Conservation (phyloP, 169 alveolate genomes). For the Fabrea salina region DNA sequence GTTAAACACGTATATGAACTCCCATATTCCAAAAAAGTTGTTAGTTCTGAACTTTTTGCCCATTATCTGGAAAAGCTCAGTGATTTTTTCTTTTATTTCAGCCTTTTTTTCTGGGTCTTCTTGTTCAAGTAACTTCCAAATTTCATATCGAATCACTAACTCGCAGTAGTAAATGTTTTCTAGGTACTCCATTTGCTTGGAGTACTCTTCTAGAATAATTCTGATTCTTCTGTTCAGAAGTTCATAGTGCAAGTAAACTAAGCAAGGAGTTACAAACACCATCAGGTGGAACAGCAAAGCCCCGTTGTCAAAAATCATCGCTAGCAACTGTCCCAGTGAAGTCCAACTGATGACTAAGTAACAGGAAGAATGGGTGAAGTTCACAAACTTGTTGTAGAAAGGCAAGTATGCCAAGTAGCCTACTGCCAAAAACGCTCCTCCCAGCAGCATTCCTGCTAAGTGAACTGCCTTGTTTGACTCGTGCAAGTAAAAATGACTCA, state of each 20-base stretch:
- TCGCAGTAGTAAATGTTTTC: not conserved
- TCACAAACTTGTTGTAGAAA: not conserved
- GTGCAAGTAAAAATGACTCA: not conserved
- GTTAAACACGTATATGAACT: not conserved
- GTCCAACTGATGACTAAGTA: not conserved
- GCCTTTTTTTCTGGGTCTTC: not conserved
- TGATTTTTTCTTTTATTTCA: not conserved
- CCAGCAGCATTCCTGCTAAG: not conserved
- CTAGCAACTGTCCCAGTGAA: not conserved
- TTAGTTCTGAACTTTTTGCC: not conserved
- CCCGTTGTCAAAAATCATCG: not conserved
- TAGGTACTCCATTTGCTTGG: not conserved
- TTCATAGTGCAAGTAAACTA: not conserved
- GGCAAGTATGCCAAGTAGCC: not conserved
- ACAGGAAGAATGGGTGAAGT: not conserved
- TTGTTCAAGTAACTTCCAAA: not conserved
- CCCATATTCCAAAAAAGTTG: not conserved
- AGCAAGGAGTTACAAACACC: slow-evolving; percentile 3
- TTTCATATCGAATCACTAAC: not conserved
- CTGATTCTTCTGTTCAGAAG: not conserved
- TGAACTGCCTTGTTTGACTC: not conserved
- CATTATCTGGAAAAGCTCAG: not conserved
- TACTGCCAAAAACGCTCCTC: not conserved
- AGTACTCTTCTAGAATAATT: not conserved
- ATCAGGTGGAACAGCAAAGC: not conserved